phyloP scores from a whole-genome alignment of 2,329 filamentous ascomycete genomes.

The Passalora sequoiae region DNA sequence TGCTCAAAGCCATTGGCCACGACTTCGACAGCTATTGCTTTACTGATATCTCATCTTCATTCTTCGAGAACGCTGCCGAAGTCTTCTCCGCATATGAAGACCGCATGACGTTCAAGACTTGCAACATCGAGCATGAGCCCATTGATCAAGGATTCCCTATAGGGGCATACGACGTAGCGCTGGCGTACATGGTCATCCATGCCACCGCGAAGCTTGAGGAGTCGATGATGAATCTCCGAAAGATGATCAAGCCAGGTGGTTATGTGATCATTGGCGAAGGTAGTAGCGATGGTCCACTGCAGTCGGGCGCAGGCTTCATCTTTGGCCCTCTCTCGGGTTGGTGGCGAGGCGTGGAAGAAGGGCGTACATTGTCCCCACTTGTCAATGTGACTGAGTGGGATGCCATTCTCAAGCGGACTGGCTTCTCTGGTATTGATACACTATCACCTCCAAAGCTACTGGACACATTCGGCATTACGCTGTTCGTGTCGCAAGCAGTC shows the following conservation, averaged over 20 bases:
- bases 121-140: conserved; percentile 30
- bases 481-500: conserved; percentile 8
- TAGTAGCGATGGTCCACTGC: too few species aligned
- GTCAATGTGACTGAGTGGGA: conserved; percentile 30
- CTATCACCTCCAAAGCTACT: conserved; percentile 11
- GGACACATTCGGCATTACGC: not conserved
- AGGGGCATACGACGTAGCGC: conserved; percentile 20
- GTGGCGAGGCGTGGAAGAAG: conserved; percentile 26
- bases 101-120: conserved; percentile 30
- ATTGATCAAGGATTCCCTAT: conserved; percentile 34
- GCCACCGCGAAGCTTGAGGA: conserved; percentile 15
- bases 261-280: conserved; percentile 17
- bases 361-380: conserved; percentile 22
- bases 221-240: conserved; percentile 17
- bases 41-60: conserved; percentile 42
- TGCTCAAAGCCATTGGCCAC: conserved; percentile 26
- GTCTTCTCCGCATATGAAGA: conserved; percentile 25
- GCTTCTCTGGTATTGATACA: conserved; percentile 32
- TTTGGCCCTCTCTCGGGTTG: conserved; percentile 1
- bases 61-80: conserved; percentile 36
- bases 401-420: conserved; percentile 24
- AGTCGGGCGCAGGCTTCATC: conserved; percentile 3
- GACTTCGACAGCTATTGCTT: conserved; percentile 40
- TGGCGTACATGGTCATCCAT: conserved; percentile 22
- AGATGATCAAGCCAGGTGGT: conserved; percentile 24